These are phyloP conservation scores for Inga leiocalycina DNA, from an alignment of 306 rosid species.

Conservation along the genomic window DNA sequence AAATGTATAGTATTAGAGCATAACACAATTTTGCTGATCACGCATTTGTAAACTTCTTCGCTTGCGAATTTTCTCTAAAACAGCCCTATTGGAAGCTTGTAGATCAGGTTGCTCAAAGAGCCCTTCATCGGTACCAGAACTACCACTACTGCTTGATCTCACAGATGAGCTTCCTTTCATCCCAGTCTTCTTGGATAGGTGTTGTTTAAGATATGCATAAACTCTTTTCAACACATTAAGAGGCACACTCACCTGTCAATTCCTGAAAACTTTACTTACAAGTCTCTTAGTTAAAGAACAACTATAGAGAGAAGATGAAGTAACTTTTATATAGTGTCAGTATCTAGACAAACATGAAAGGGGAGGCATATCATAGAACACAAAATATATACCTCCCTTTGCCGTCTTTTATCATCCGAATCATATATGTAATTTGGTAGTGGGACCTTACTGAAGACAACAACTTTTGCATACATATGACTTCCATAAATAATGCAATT, in stretches of 20 bases:
- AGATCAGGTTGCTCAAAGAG: constrained; percentile 85
- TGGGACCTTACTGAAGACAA: constrained; percentile 86
- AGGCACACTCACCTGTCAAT: constrained; percentile 77
- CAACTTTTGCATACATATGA: constrained; percentile 78
- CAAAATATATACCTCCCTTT: constrained; percentile 72
- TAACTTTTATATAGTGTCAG: constrained; percentile 11
- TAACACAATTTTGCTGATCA: constrained; percentile 52
- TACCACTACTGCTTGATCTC: constrained; percentile 73
- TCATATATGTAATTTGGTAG: constrained; percentile 95
- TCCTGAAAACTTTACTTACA: constrained; percentile 42
- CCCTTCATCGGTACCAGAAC: constrained; percentile 81
- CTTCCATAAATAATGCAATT: constrained; percentile 53
- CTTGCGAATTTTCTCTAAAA: constrained; percentile 59
- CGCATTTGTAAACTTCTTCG: constrained; percentile 66
- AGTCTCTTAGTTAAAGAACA: constrained; percentile 3
- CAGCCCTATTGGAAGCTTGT: constrained; percentile 58
- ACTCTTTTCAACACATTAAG: constrained; percentile 59
- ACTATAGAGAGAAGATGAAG: background rate
- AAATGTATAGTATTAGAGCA: too few species aligned
- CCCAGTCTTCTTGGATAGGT: constrained; percentile 63
- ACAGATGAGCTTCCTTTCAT: constrained; percentile 53
- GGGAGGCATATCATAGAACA: constrained; percentile 19
- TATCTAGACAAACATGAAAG: constrained; percentile 19
- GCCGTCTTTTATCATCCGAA: constrained; percentile 87
- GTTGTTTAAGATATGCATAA: constrained; percentile 61